Evolutionary conservation across 805 yeast genomes (phyloP).

Genomic region (Torulaspora franciscae): DNA sequence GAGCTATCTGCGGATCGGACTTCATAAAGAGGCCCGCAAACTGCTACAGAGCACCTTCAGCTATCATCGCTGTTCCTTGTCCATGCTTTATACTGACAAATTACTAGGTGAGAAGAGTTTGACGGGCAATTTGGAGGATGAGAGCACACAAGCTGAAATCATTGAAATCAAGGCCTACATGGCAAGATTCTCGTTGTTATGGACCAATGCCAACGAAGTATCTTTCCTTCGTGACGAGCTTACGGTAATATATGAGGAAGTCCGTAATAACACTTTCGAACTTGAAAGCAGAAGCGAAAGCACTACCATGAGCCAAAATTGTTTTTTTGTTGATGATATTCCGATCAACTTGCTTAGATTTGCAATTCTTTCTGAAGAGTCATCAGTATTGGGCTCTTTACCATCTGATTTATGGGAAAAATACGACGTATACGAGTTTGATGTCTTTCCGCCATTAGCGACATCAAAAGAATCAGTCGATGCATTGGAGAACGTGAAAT

Average conservation of each 20-base stretch:
- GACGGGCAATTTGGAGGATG: slow-evolving; percentile 20
- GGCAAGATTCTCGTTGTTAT: slow-evolving; percentile 49
- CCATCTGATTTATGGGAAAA: slow-evolving; percentile 59
- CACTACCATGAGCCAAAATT: slow-evolving; percentile 7
- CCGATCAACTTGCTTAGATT: slow-evolving; percentile 64
- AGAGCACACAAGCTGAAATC: slow-evolving; percentile 12
- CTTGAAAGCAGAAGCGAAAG: not conserved
- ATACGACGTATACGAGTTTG: slow-evolving; percentile 63
- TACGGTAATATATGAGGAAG: slow-evolving; percentile 19
- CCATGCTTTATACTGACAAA: slow-evolving; percentile 23
- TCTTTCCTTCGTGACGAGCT: slow-evolving; percentile 47
- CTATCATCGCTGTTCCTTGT: slow-evolving; percentile 50
- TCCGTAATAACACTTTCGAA: not conserved
- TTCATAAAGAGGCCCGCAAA: slow-evolving; percentile 42
- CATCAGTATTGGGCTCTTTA: slow-evolving; percentile 61
- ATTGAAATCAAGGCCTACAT: slow-evolving; percentile 54
- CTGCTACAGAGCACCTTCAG: slow-evolving; percentile 49
- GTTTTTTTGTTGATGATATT: slow-evolving; percentile 33
- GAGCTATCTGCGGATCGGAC: slow-evolving; percentile 49
- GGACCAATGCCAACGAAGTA: slow-evolving; percentile 47
- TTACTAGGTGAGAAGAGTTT: slow-evolving; percentile 22
- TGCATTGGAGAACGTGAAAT: slow-evolving; percentile 35
- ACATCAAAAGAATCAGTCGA: slow-evolving; percentile 35
- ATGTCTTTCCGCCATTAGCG: slow-evolving; percentile 60
- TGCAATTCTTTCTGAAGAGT: slow-evolving; percentile 66